phyloP scores from a whole-genome alignment of 257 asterid species.

The Solanum piurae region DNA sequence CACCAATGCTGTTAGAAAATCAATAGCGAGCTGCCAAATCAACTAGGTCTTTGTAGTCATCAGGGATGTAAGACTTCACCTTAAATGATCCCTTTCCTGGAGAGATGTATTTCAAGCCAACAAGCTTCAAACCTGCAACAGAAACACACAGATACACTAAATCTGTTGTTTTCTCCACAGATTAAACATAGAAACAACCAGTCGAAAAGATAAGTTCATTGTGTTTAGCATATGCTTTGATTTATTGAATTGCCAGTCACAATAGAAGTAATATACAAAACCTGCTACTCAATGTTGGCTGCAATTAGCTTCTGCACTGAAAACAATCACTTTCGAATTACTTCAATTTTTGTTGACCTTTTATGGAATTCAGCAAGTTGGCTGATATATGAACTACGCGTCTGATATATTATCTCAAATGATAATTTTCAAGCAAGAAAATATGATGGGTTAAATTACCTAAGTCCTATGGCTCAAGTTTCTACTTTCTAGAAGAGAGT shows the following conservation, averaged over 20 bases:
- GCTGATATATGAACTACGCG: background rate
- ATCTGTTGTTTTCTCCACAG: background rate
- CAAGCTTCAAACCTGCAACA: conserved; percentile 58
- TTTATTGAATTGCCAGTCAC: background rate
- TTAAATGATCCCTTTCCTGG: conserved; percentile 52
- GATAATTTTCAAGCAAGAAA: background rate
- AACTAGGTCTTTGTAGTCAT: conserved; percentile 37
- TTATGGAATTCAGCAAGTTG: background rate
- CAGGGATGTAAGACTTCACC: conserved; percentile 50
- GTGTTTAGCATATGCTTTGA: background rate
- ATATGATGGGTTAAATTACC: background rate
- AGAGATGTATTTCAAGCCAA: conserved; percentile 70
- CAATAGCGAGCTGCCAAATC: conserved; percentile 49
- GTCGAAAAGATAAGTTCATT: background rate
- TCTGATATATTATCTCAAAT: background rate
- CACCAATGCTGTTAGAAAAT: background rate
- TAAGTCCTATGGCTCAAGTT: background rate
- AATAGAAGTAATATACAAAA: background rate
- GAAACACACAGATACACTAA: background rate
- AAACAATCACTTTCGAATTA: background rate
- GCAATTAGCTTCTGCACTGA: background rate
- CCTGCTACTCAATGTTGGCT: background rate
- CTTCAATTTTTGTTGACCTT: background rate
- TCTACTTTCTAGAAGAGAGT: background rate
- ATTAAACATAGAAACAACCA: background rate